Conservation (phyloP, 192 early-diverging fungal genomes). For the Diversispora epigaea region DNA sequence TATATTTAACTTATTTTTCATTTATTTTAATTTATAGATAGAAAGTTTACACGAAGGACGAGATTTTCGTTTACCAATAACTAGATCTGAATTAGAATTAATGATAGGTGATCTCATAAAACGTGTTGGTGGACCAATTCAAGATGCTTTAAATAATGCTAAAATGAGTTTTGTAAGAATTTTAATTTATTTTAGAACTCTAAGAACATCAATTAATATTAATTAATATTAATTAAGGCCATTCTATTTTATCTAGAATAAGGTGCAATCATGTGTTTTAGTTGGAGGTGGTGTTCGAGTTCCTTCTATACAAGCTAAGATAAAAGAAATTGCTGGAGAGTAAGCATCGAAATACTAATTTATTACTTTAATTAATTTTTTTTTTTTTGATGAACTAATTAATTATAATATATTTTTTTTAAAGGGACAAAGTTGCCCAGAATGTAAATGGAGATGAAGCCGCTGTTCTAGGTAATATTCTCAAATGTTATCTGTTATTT, state of each 20-base stretch:
- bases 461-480: conserved; percentile 66
- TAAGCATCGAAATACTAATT: conserved; percentile 34
- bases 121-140: conserved; percentile 73
- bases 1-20: neutral
- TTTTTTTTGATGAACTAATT: neutral
- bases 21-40: conserved; percentile 47
- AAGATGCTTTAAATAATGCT: conserved; percentile 66
- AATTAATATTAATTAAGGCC: conserved; percentile 1
- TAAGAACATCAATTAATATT: too few relatives aligned
- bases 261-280: conserved; percentile 86
- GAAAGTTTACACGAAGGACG: conserved; percentile 84
- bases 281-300: conserved; percentile 92
- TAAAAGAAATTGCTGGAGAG: conserved; percentile 72
- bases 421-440: conserved; percentile 80
- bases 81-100: conserved; percentile 76
- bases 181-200: conserved; percentile 4
- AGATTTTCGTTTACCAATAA: conserved; percentile 80
- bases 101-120: conserved; percentile 62
- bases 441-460: conserved; percentile 98
- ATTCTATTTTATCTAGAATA: conserved; percentile 37
- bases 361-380: neutral
- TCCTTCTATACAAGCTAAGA: conserved; percentile 75
- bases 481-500: neutral
- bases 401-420: neutral
- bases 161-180: conserved; percentile 58